Base-by-base conservation (phyloP, 1,139 yeast genomes). In the Pneumocystis murina region DNA sequence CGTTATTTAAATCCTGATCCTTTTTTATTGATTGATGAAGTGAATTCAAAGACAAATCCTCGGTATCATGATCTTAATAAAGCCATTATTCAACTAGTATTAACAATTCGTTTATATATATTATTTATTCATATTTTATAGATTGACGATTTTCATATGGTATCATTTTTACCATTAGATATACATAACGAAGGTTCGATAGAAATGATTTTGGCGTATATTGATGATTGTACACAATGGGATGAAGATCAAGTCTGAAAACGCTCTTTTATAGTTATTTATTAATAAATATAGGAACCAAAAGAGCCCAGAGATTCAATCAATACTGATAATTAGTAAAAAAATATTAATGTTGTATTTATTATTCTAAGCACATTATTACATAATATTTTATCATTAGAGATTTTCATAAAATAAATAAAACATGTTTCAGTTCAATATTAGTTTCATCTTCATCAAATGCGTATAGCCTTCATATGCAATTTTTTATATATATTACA, bases 171-270 rank as follows among this genome's bases (percentile, higher is more conserved):
- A 68, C 97, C 98, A 0, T 78, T 92, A 68, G 94, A 89, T 71
- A 85, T 96, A 61, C 80, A 84, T 60, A 85, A 87, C 72, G 86
- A 90, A 59, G 91, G 85, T 62, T 82, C 90, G 61, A 86, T 92
- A 24, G 83, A 86, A 8, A 86, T 92, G 0, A 92, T 92, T 63
- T 78, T 94, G 69, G 86, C 96, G 71, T 90, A 90, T 73, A 87
- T 94, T 55, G 99, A 92, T 72, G 98, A 92, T 73, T 88, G 92
- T 30, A 92, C 98, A 0, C 99, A 92, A 72, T 92, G 98, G 98
- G 84, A 90, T 36, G 99, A 94, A 72, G 78, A 84, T 6, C 98
- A 92, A 24, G 55, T 48, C 2, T 12, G 16, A 24, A 24, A 48
- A 24, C 16, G 4, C n/a, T 12, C 8, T 10, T 48, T 48, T 3